A percentile compares a stretch with the other conserved stretches of the same genome.
Conservation (phyloP, 306 rosid genomes). For the Psophocarpus tetragonolobus region DNA sequence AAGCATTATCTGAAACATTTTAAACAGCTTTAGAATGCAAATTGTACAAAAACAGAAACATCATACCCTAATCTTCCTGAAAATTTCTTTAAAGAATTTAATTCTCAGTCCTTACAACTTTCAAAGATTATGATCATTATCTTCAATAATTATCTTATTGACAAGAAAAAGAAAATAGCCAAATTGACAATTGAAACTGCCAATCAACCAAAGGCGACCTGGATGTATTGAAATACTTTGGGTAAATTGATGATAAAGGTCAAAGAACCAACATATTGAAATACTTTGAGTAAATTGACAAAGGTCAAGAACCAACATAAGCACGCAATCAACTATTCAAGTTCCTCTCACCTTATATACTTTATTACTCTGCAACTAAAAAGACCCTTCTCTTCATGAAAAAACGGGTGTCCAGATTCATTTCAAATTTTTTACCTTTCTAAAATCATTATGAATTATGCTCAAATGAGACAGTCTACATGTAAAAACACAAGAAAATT, state of each 20-base stretch:
- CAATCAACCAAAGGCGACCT: neutral
- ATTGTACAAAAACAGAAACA: too few relatives aligned
- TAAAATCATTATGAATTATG: neutral
- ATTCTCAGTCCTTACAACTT: too few relatives aligned
- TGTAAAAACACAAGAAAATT: neutral
- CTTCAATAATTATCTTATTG: neutral
- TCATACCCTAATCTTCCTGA: too few relatives aligned
- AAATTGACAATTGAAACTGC: neutral
- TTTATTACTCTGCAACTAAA: conserved; percentile 12
- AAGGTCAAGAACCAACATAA: too few relatives aligned
- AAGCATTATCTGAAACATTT: too few relatives aligned
- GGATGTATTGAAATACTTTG: neutral
- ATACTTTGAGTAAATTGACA: too few relatives aligned
- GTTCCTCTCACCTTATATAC: conserved; percentile 14
- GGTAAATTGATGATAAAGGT: neutral
- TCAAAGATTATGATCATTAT: too few relatives aligned
- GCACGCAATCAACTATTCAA: neutral
- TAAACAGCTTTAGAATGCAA: too few relatives aligned
- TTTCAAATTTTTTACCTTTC: neutral
- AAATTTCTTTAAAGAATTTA: too few relatives aligned
- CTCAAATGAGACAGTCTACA: conserved; percentile 26
- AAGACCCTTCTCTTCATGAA: neutral
- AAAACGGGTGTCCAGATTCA: conserved; percentile 4
- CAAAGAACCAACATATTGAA: neutral
- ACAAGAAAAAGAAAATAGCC: neutral